Percentiles rank a stretch among this genome's conserved stretches.
Conservation (phyloP, 2,329 filamentous ascomycete species). For the Penicillium thymicola region DNA sequence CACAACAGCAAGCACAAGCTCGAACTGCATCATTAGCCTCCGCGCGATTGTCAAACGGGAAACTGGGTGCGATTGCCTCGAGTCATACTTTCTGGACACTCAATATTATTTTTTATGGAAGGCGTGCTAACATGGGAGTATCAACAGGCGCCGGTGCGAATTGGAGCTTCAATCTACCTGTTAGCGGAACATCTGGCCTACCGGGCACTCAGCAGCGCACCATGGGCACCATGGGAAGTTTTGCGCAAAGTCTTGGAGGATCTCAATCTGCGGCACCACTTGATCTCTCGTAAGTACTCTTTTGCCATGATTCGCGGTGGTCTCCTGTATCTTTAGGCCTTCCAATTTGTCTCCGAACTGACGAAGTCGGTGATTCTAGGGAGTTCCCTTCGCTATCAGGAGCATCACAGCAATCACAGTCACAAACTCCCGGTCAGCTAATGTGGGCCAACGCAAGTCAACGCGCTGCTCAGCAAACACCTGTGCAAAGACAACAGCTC, state of each 20-base stretch:
- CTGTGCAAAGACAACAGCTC: slow-evolving; percentile 52
- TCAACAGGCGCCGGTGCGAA: slow-evolving; percentile 51
- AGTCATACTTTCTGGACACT: not conserved
- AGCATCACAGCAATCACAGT: slow-evolving; percentile 53
- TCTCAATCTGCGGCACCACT: slow-evolving; percentile 54
- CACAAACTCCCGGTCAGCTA: slow-evolving; percentile 51
- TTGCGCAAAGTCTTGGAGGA: slow-evolving; percentile 55
- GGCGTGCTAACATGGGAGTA: slow-evolving; percentile 23
- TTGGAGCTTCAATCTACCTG: slow-evolving; percentile 57
- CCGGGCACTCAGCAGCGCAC: slow-evolving; percentile 50
- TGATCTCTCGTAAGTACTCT: slow-evolving; percentile 54
- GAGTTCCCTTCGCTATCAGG: slow-evolving; percentile 62
- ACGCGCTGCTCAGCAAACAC: slow-evolving; percentile 52
- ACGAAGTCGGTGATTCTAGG: slow-evolving; percentile 37
- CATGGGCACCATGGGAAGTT: slow-evolving; percentile 52
- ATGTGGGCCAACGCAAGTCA: slow-evolving; percentile 58
- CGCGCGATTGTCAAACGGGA: slow-evolving; percentile 52
- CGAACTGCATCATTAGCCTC: slow-evolving; percentile 49
- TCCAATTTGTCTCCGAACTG: slow-evolving; percentile 8
- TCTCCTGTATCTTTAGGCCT: not conserved
- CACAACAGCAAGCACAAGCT: slow-evolving; percentile 49
- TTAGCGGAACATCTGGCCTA: slow-evolving; percentile 52
- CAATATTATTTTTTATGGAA: not conserved
- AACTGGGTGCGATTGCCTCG: slow-evolving; percentile 46
- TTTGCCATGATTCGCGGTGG: not conserved